Conservation (phyloP, 148 eudicot species). For the Rhododendron vialii region DNA sequence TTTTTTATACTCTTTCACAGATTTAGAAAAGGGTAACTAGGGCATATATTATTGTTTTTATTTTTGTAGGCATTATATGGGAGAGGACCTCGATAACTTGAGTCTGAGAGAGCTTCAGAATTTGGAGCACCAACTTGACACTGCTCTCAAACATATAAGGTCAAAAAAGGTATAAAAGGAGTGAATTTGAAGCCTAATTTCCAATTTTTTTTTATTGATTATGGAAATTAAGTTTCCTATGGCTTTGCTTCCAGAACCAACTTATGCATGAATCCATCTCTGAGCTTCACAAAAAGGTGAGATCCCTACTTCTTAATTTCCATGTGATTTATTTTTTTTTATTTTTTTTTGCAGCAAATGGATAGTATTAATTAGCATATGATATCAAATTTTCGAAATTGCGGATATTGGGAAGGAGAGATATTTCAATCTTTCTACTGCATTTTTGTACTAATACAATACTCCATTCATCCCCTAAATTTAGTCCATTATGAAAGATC, state of each 20-base stretch:
- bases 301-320: neutral
- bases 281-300: conserved; percentile 47
- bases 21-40: too few relatives aligned
- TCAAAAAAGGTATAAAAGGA: conserved; percentile 43
- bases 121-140: conserved; percentile 65
- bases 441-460: neutral
- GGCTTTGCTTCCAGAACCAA: conserved; percentile 31
- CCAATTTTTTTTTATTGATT: neutral
- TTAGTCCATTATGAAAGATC: neutral
- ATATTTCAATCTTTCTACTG: too few relatives aligned
- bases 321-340: neutral
- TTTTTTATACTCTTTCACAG: too few relatives aligned
- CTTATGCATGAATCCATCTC: conserved; percentile 44
- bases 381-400: too few relatives aligned
- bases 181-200: neutral
- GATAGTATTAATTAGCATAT: too few relatives aligned
- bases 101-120: conserved; percentile 67
- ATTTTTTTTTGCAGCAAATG: neutral
- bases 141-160: conserved; percentile 54
- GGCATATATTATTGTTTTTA: neutral
- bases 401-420: too few relatives aligned
- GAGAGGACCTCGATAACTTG: conserved; percentile 60
- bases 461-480: neutral
- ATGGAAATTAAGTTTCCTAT: neutral
- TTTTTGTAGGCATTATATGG: conserved; percentile 54